These are phyloP conservation scores for Alternaria burnsii DNA, from an alignment of 2,329 filamentous ascomycete species.

Conservation along the genomic window DNA sequence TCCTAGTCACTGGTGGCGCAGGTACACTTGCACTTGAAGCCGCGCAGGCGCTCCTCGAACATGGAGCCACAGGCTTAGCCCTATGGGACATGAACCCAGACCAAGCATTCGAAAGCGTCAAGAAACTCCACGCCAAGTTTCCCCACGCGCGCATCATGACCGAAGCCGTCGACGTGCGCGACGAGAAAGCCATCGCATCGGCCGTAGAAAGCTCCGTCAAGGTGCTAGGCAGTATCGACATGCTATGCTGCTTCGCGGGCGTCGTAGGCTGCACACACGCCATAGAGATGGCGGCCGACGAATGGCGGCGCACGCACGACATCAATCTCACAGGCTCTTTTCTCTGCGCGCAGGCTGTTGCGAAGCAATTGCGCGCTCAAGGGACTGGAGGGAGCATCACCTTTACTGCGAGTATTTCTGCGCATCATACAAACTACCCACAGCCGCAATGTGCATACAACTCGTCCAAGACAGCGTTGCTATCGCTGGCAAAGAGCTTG, in stretches of 20 bases:
- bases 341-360: constrained; percentile 72
- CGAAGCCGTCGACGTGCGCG: constrained; percentile 67
- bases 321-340: constrained; percentile 78
- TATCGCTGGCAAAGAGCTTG: constrained; percentile 69
- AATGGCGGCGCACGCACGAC: constrained; percentile 72
- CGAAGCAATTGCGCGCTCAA: constrained; percentile 51
- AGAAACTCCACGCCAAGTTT: constrained; percentile 62
- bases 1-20: constrained; percentile 69
- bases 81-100: constrained; percentile 67
- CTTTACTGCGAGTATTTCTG: constrained; percentile 73
- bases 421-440: constrained; percentile 73
- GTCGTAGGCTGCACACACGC: constrained; percentile 71
- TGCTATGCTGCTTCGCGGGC: constrained; percentile 72
- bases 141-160: constrained; percentile 62
- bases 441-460: constrained; percentile 79
- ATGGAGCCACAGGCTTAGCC: constrained; percentile 67
- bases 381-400: constrained; percentile 68
- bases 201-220: constrained; percentile 49
- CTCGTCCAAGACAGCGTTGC: constrained; percentile 72
- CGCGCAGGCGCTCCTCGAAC: constrained; percentile 71
- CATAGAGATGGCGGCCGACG: constrained; percentile 64
- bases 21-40: constrained; percentile 69
- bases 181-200: constrained; percentile 57
- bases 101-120: constrained; percentile 54
- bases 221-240: constrained; percentile 62